phyloP scores from a whole-genome alignment of 345 rosid genomes.

The Brassica rapa region DNA sequence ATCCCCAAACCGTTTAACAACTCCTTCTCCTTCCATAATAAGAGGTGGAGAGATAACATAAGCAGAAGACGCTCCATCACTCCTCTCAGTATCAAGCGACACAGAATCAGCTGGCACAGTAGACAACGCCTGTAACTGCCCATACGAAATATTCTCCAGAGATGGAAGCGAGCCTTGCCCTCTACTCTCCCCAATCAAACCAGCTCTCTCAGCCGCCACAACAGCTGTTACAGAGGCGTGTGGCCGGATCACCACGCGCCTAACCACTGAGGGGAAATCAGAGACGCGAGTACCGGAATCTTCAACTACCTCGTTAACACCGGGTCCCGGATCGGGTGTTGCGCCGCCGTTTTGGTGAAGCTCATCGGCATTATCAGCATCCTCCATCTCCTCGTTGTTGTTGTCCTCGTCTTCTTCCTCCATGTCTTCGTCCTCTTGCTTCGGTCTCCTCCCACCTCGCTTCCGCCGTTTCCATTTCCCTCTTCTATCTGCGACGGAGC shows the following conservation, averaged over 20 bases:
- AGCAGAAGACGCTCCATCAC: slow-evolving; percentile 49
- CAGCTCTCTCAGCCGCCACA: slow-evolving; percentile 66
- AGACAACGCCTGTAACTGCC: slow-evolving; percentile 85
- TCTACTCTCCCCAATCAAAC: slow-evolving; percentile 53
- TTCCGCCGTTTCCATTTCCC: slow-evolving; percentile 84
- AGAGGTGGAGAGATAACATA: slow-evolving; percentile 72
- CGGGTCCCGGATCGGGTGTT: slow-evolving; percentile 53
- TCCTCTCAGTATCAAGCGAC: slow-evolving; percentile 54
- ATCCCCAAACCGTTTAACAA: slow-evolving; percentile 72
- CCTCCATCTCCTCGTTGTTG: slow-evolving; percentile 52
- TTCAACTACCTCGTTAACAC: slow-evolving; percentile 54
- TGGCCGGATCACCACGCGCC: slow-evolving; percentile 69
- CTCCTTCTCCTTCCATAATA: slow-evolving; percentile 86
- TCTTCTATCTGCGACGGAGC: slow-evolving; percentile 55
- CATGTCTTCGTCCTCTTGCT: slow-evolving; percentile 57
- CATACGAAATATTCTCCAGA: slow-evolving; percentile 61
- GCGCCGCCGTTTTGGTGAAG: slow-evolving; percentile 38
- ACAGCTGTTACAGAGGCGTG: slow-evolving; percentile 63
- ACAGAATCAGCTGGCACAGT: slow-evolving; percentile 62
- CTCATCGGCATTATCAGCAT: slow-evolving; percentile 46
- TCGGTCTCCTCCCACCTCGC: slow-evolving; percentile 66
- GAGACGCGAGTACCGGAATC: slow-evolving; percentile 66
- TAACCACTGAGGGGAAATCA: slow-evolving; percentile 67
- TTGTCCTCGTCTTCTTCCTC: slow-evolving; percentile 52
- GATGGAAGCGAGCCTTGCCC: slow-evolving; percentile 46